Percentiles rank a stretch among this genome's conserved stretches.
These are phyloP conservation scores for Coemansia asiatica DNA, from an alignment of 192 early-diverging fungal genomes.

Conservation along the genomic window DNA sequence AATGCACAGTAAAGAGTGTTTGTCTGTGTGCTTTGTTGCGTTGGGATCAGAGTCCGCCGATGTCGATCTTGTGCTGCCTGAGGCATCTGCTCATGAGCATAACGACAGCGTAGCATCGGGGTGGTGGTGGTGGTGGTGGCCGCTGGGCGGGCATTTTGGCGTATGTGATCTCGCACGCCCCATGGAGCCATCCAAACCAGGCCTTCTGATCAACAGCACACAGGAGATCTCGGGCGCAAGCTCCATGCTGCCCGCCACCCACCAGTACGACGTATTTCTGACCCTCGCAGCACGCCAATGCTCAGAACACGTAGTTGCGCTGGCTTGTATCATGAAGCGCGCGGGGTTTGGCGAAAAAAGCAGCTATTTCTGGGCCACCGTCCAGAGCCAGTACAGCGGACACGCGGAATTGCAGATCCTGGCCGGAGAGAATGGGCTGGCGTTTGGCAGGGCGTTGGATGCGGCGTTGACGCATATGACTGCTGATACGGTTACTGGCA, in stretches of 20 bases:
- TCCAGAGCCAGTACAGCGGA: constrained; percentile 19
- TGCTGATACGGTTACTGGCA: not conserved
- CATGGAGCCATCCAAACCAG: not conserved
- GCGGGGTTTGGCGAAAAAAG: constrained; percentile 29
- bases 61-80: constrained; percentile 27
- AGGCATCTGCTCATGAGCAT: not conserved
- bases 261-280: constrained; percentile 29
- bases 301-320: constrained; percentile 24
- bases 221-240: constrained; percentile 15
- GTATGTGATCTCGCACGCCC: constrained; percentile 23
- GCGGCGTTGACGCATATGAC: constrained; percentile 3
- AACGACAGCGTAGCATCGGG: not conserved
- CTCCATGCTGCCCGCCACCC: constrained; percentile 18
- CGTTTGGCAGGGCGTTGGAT: constrained; percentile 23
- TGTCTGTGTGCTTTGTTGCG: constrained; percentile 23
- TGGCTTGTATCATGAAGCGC: constrained; percentile 21
- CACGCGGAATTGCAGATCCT: constrained; percentile 23
- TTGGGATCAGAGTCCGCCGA: constrained; percentile 36
- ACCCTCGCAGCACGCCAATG: constrained; percentile 40
- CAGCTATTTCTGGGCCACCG: constrained; percentile 40
- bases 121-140: constrained; percentile 33
- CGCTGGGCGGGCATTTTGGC: constrained; percentile 39
- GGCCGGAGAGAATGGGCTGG: constrained; percentile 17
- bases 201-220: constrained; percentile 31
- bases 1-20: not conserved